These are phyloP conservation scores for Pulveroboletus ravenelii DNA, from an alignment of 768 basidiomycete species.

Conservation along the genomic window DNA sequence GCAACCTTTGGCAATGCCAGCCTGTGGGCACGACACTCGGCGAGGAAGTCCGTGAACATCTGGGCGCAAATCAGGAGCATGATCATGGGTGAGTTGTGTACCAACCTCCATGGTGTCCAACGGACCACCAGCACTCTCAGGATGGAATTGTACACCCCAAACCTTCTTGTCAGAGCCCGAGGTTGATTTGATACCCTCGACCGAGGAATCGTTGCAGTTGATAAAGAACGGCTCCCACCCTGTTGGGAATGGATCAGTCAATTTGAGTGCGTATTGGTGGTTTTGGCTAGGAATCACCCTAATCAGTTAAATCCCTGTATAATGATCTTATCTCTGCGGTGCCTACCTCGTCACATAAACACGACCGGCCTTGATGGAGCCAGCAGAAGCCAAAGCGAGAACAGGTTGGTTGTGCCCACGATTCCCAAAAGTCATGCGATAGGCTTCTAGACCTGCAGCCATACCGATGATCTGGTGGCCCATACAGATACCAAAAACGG, in stretches of 20 bases:
- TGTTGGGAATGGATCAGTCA: slow-evolving; percentile 91
- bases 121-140: slow-evolving; percentile 97
- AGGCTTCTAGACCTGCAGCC: slow-evolving; percentile 94
- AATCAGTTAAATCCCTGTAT: neutral
- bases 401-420: slow-evolving; percentile 99
- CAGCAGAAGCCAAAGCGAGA: slow-evolving; percentile 86
- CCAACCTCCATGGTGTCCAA: slow-evolving; percentile 94
- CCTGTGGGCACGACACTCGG: slow-evolving; percentile 68
- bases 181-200: slow-evolving; percentile 98
- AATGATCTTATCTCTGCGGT: neutral
- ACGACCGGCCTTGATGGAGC: slow-evolving; percentile 91
- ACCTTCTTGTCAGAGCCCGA: slow-evolving; percentile 81
- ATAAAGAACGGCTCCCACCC: slow-evolving; percentile 99
- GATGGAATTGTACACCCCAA: slow-evolving; percentile 99
- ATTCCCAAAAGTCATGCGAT: slow-evolving; percentile 99
- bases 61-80: slow-evolving; percentile 24
- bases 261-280: slow-evolving; percentile 94
- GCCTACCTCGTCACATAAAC: slow-evolving; percentile 91
- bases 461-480: slow-evolving; percentile 97
- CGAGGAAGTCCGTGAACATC: slow-evolving; percentile 94
- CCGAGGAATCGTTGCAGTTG: slow-evolving; percentile 98
- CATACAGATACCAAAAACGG: slow-evolving; percentile 99
- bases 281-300: slow-evolving; percentile 61
- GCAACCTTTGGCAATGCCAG: slow-evolving; percentile 26
- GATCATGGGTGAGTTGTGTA: neutral